These are phyloP conservation scores for Datisca glomerata DNA, from an alignment of 306 rosid species.

Conservation along the genomic window DNA sequence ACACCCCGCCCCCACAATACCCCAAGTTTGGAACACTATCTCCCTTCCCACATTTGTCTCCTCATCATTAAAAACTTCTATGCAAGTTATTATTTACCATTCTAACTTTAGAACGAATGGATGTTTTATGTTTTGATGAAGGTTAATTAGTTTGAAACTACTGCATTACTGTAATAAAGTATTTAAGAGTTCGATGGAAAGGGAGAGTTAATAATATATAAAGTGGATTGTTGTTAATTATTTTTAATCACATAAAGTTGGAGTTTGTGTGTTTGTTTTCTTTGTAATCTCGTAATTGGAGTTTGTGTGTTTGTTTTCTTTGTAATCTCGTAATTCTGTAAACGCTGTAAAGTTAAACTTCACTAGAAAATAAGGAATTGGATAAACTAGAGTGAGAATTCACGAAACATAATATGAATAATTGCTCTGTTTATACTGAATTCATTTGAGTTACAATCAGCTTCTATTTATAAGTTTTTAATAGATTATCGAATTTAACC, in stretches of 20 bases:
- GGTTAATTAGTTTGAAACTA: not conserved
- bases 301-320: not conserved
- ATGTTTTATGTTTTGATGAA: too few species aligned
- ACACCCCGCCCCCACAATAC: conserved; percentile 33
- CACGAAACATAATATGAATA: too few species aligned
- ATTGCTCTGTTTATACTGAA: too few species aligned
- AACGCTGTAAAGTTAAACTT: too few species aligned
- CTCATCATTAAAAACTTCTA: conserved; percentile 24
- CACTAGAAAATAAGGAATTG: too few species aligned
- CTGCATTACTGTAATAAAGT: not conserved
- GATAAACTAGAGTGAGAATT: too few species aligned
- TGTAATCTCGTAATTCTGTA: not conserved
- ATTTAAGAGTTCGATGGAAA: not conserved
- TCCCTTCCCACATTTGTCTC: conserved; percentile 17
- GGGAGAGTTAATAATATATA: not conserved
- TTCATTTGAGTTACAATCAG: too few species aligned
- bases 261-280: not conserved
- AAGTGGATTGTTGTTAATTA: not conserved
- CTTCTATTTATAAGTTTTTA: too few species aligned
- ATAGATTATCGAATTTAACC: too few species aligned
- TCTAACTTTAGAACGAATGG: too few species aligned
- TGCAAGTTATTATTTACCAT: too few species aligned
- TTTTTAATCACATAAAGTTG: not conserved
- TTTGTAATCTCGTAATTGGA: not conserved
- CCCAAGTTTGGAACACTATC: conserved; percentile 36